Evolutionary conservation across 2,329 filamentous ascomycete genomes (phyloP).

Genomic region (Xylariaceae sp.): DNA sequence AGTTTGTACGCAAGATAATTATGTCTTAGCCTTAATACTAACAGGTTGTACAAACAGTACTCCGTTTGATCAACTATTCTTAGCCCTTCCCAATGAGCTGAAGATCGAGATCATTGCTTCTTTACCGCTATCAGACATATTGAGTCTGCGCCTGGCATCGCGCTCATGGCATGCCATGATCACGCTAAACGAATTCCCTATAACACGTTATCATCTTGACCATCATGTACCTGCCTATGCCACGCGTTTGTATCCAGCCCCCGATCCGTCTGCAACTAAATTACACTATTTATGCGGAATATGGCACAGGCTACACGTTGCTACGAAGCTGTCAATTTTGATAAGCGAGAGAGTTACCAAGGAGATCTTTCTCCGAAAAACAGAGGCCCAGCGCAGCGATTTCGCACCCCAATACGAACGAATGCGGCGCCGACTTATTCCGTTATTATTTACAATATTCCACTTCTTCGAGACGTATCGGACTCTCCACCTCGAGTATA

Average conservation of each 20-base stretch:
- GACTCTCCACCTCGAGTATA: constrained; percentile 61
- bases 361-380: constrained; percentile 66
- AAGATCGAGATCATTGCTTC: constrained; percentile 67
- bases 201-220: constrained; percentile 65
- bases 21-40: constrained; percentile 1
- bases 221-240: constrained; percentile 66
- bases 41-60: constrained; percentile 38
- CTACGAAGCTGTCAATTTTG: constrained; percentile 64
- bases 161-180: constrained; percentile 65
- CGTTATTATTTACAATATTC: constrained; percentile 68
- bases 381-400: constrained; percentile 58
- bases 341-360: constrained; percentile 70
- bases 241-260: constrained; percentile 61
- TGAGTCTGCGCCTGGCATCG: constrained; percentile 64
- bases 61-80: constrained; percentile 63
- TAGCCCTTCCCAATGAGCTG: constrained; percentile 64
- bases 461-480: constrained; percentile 72
- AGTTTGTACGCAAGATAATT: neutral
- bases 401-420: constrained; percentile 67
- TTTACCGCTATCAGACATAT: constrained; percentile 64
- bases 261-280: constrained; percentile 54
- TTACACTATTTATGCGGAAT: constrained; percentile 68
- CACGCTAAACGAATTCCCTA: constrained; percentile 64
- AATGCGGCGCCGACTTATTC: constrained; percentile 69
- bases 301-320: constrained; percentile 70